These are phyloP conservation scores for Farysia itapuensis DNA, from an alignment of 1,284 basidiomycete species.

Conservation along the genomic window DNA sequence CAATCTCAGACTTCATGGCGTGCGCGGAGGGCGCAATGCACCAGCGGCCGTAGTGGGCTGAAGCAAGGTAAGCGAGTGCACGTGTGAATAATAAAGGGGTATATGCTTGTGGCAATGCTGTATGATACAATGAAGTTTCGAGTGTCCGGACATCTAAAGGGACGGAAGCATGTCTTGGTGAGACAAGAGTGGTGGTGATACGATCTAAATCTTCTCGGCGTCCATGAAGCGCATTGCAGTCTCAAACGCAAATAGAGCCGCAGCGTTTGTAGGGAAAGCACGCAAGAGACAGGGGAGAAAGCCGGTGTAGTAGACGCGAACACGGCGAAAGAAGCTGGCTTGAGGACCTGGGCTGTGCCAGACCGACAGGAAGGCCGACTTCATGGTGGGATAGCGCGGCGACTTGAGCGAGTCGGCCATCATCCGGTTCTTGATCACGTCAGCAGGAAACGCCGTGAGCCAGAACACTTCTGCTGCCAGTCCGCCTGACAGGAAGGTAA, in stretches of 20 bases:
- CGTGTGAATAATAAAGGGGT: too few relatives aligned
- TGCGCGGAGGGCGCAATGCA: too few relatives aligned
- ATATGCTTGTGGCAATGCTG: too few relatives aligned
- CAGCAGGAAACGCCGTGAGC: conserved; percentile 72
- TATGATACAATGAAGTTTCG: too few relatives aligned
- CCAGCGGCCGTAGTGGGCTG: too few relatives aligned
- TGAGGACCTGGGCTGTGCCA: conserved; percentile 36
- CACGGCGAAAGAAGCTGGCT: conserved; percentile 2
- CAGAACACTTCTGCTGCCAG: conserved; percentile 60
- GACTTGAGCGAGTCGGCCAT: conserved; percentile 66
- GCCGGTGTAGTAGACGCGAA: conserved; percentile 45
- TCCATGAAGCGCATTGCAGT: conserved; percentile 53
- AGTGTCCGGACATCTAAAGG: too few relatives aligned
- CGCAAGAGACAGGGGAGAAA: conserved; percentile 48
- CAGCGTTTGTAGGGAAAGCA: conserved; percentile 57
- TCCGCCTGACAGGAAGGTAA: conserved; percentile 71
- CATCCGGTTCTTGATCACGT: conserved; percentile 69
- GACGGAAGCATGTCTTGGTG: too few relatives aligned
- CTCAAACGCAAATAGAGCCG: conserved; percentile 54
- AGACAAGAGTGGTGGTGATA: too few relatives aligned
- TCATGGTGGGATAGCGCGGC: conserved; percentile 49
- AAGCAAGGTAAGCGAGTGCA: too few relatives aligned
- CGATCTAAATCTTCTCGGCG: conserved; percentile 44
- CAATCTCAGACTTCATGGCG: too few relatives aligned
- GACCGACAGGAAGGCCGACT: conserved; percentile 17